Percentiles rank a stretch among this genome's conserved stretches.
Evolutionary conservation across 352 stramenopile genomes (phyloP).

Genomic region (Phytophthora lateralis): DNA sequence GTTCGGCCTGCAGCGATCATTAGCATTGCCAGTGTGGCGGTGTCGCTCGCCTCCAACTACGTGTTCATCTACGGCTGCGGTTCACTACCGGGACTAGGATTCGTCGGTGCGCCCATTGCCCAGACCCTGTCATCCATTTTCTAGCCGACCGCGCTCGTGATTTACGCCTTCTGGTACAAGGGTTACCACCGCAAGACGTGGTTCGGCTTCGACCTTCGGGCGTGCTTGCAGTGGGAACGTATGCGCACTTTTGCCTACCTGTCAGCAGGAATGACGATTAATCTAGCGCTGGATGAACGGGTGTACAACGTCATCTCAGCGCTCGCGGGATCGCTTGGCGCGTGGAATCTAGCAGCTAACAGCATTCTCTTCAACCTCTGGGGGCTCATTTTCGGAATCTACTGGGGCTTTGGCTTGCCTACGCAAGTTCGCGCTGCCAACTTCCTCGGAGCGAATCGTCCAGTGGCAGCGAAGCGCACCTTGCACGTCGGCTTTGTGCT

Average conservation of each 20-base stretch:
- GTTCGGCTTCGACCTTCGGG: constrained; percentile 56
- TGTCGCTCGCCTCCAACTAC: constrained; percentile 76
- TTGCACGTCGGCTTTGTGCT: constrained; percentile 72
- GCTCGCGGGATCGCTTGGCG: constrained; percentile 66
- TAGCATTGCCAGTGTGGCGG: constrained; percentile 63
- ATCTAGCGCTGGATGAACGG: constrained; percentile 80
- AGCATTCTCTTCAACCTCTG: constrained; percentile 86
- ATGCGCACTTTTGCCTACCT: constrained; percentile 67
- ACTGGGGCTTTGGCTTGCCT: constrained; percentile 82
- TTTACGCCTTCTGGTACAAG: constrained; percentile 84
- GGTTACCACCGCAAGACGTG: constrained; percentile 83
- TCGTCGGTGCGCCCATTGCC: constrained; percentile 77
- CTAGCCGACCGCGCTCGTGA: constrained; percentile 66
- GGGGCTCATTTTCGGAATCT: constrained; percentile 84
- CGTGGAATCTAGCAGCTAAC: constrained; percentile 74
- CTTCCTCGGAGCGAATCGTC: constrained; percentile 73
- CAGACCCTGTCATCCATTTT: constrained; percentile 74
- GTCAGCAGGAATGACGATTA: constrained; percentile 78
- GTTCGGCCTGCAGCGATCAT: constrained; percentile 83
- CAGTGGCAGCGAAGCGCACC: constrained; percentile 57
- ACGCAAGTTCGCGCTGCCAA: constrained; percentile 82
- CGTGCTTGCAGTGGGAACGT: constrained; percentile 69
- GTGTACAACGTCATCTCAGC: constrained; percentile 81
- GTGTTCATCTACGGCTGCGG: constrained; percentile 82
- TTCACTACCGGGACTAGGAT: constrained; percentile 59